phyloP scores from a whole-genome alignment of 768 basidiomycete species.

The Pleurotus giganteus region DNA sequence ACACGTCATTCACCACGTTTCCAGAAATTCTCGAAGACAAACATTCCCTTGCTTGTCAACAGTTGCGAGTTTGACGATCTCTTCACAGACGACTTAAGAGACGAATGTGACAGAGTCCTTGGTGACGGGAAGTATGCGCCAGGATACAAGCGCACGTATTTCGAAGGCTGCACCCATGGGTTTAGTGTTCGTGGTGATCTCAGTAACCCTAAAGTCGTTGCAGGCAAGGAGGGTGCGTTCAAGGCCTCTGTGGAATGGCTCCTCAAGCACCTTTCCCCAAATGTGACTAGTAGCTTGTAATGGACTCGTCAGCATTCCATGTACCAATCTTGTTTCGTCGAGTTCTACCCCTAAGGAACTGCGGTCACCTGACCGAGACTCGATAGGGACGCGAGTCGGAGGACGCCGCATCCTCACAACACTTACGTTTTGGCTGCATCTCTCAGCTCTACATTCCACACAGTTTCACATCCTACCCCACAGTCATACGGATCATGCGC shows the following conservation, averaged over 20 bases:
- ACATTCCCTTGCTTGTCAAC: conserved; percentile 66
- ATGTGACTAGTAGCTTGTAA: not conserved
- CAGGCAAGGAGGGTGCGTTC: conserved; percentile 65
- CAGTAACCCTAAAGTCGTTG: conserved; percentile 49
- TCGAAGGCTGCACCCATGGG: conserved; percentile 48
- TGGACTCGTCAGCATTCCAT: too few species aligned
- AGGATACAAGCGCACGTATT: conserved; percentile 51
- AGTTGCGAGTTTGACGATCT: conserved; percentile 50
- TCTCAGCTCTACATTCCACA: not conserved
- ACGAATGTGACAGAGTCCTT: conserved; percentile 47
- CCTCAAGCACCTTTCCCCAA: conserved; percentile 26
- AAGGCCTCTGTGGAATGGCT: conserved; percentile 56
- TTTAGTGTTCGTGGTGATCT: conserved; percentile 53
- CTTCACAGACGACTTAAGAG: conserved; percentile 48
- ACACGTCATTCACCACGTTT: not conserved
- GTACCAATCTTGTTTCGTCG: too few species aligned
- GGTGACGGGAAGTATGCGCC: conserved; percentile 42
- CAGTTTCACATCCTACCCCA: not conserved
- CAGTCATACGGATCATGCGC: conserved; percentile 1
- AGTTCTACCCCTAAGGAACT: too few species aligned
- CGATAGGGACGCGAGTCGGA: too few species aligned
- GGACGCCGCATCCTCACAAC: too few species aligned
- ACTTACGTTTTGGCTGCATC: not conserved
- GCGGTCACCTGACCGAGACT: not conserved
- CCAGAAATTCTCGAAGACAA: conserved; percentile 48